Evolutionary conservation across 495 filamentous ascomycete species (phyloP), one percentile per base, ranked within the genome.

Genomic region (Neurospora sp.): DNA sequence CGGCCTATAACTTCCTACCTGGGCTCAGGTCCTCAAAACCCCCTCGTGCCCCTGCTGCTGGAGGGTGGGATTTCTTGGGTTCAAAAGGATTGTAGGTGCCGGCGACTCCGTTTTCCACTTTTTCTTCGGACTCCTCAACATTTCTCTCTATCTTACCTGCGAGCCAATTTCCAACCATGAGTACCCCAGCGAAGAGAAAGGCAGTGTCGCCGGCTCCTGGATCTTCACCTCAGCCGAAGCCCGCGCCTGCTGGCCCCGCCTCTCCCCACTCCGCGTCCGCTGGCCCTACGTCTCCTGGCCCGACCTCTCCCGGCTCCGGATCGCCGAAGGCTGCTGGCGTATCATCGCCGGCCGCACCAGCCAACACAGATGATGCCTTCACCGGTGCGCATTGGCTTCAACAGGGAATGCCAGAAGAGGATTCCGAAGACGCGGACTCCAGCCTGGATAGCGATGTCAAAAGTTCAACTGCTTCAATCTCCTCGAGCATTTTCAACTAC

Each of bases 401-500:
- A 61, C 53, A 61, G 20, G 53, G 22, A 31, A 14, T 16, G 10
- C 53, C 27, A 61, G 53, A 61, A 53, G 46, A 53, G 20, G 5
- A 16, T 53, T 1, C 10, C 12, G 22, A 35, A 27, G 53, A 61
- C 5, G 53, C 20, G 6, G 12, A 61, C 12, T 61, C 53, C 46
- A 22, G 53, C 53, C 1, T 61, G 53, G 22, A 1, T 1, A 61
- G 53, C 22, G 53, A 61, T 61, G 12, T 22, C 22, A 27, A 61
- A 31, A 78, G 75, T n/a, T 81, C 77, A 14, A 85, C 84, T 11
- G 79, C 80, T 10, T 85, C 84, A 9, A 73, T 87, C 27, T 78
- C 82, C 11, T 79, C 82, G 3, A 83, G 78, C 70, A 83, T 86
- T 22, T 37, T 83, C 10, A 78, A 85, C 27, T 85, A 85, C 76